These are phyloP conservation scores for Taphrina populina DNA, from an alignment of 1,139 yeast species.

Conservation along the genomic window DNA sequence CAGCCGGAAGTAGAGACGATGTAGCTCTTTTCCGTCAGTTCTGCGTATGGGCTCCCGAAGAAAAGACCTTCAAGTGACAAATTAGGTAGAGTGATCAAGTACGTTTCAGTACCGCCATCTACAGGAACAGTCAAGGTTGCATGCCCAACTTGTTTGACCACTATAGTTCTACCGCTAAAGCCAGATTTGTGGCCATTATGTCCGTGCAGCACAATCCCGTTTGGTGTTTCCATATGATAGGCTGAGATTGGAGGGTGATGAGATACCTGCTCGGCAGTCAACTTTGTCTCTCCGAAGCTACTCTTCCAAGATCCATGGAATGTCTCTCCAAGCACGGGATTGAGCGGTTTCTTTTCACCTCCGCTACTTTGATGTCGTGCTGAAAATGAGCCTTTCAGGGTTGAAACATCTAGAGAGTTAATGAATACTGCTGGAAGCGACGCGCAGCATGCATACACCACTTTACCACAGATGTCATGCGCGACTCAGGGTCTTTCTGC, in stretches of 20 bases:
- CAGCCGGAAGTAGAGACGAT: constrained; percentile 82
- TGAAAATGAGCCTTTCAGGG: constrained; percentile 88
- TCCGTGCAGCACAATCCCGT: constrained; percentile 72
- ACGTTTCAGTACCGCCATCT: constrained; percentile 59
- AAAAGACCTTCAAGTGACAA: constrained; percentile 90
- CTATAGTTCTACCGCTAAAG: constrained; percentile 70
- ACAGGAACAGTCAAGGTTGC: constrained; percentile 60
- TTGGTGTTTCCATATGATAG: constrained; percentile 71
- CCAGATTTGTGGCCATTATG: constrained; percentile 86
- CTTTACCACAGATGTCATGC: constrained; percentile 76
- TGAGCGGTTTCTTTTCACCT: constrained; percentile 94
- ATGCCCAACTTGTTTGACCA: constrained; percentile 89
- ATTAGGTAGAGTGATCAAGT: constrained; percentile 87
- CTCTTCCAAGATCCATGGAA: constrained; percentile 92
- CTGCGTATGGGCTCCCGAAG: constrained; percentile 82
- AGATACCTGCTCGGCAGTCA: constrained; percentile 88
- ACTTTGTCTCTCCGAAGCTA: constrained; percentile 47
- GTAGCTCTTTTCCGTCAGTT: constrained; percentile 43
- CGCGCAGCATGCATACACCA: constrained; percentile 62
- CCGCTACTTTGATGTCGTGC: constrained; percentile 72
- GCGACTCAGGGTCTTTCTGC: constrained; percentile 51
- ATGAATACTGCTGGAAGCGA: not conserved
- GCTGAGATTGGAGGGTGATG: constrained; percentile 98
- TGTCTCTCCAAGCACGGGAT: constrained; percentile 89
- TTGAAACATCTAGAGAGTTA: constrained; percentile 48